Evolutionary conservation across 2,329 filamentous ascomycete species (phyloP), one percentile per base, ranked within the genome.

Genomic region (Ascochyta fabae): DNA sequence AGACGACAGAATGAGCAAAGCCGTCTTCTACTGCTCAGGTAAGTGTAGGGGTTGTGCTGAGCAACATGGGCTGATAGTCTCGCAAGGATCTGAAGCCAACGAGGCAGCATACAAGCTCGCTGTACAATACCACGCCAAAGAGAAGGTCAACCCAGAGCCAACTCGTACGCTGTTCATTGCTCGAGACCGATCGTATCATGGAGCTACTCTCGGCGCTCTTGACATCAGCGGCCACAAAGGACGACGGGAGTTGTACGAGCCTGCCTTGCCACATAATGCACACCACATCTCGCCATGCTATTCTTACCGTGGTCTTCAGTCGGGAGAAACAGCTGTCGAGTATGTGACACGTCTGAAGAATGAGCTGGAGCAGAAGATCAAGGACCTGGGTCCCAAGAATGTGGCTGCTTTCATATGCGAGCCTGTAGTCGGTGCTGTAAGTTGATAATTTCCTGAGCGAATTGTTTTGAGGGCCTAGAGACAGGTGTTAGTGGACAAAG

Each of bases 351-450:
- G 86, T 16, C 78, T 91, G 9, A 84, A 84, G 0, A 71, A 80
- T 3, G 88, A 92, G 68, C 77, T 94, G 1, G 88, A 91, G 7
- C 79, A 75, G 2, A 86, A 90, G 60, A 91, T 93, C 59, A 78
- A 82, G 55, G 45, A 58, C 3, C 69, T 90, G 0, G 89, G 88
- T 0, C 83, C 88, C 0, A 80, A 86, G 0, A 88, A 79, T 0
- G 87, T 92, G 0, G 88, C 86, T 48, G 89, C 87, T 0, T 91
- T 93, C 65, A 80, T 92, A 23, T 86, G 87, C 1, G 90, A 93
- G 72, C 87, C 89, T 0, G 81, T 93, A 1, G 88, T 89, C 13
- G 88, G 89, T 3, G 86, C 88, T 6, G 84, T 89, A 80, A 74
- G 81, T 58, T 16, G 5, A 10, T 19, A 7, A 35, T 35, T 35